phyloP scores from a whole-genome alignment of 495 filamentous ascomycete genomes.

The Usnea hakonensis region DNA sequence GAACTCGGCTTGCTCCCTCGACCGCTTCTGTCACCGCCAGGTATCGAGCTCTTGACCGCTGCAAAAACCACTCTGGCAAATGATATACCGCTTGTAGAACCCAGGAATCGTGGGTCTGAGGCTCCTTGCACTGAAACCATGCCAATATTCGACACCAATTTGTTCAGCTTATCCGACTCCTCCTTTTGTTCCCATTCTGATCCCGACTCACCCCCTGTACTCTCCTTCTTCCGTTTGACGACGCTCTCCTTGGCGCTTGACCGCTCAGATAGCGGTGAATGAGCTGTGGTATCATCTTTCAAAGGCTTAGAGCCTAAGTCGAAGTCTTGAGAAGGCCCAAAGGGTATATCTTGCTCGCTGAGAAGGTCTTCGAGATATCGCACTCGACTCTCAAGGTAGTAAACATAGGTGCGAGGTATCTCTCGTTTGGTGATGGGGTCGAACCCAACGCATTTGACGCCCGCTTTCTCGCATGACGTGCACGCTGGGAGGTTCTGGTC shows the following conservation, averaged over 20 bases:
- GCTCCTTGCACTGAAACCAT: conserved; percentile 69
- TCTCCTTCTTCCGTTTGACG: conserved; percentile 5
- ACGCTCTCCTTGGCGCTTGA: conserved; percentile 1
- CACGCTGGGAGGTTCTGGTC: conserved; percentile 88
- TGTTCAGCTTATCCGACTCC: conserved; percentile 57
- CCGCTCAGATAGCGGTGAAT: conserved; percentile 16
- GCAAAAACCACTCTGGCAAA: conserved; percentile 94
- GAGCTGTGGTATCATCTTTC: conserved; percentile 25
- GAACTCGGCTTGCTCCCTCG: conserved; percentile 43
- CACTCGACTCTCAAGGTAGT: conserved; percentile 82
- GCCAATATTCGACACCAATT: conserved; percentile 68
- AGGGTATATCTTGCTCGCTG: conserved; percentile 58
- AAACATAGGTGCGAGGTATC: conserved; percentile 91
- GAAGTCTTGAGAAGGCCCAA: conserved; percentile 68
- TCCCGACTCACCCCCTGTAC: conserved; percentile 16
- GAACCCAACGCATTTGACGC: conserved; percentile 84
- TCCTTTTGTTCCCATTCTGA: conserved; percentile 42
- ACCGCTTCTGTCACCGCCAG: conserved; percentile 38
- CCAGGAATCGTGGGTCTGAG: conserved; percentile 71
- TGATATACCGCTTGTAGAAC: conserved; percentile 83
- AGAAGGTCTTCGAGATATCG: conserved; percentile 76
- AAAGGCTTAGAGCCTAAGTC: conserved; percentile 56
- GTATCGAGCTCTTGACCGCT: conserved; percentile 78
- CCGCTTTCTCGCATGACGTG: conserved; percentile 82
- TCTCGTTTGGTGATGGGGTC: conserved; percentile 93